Evolutionary conservation across 2,329 filamentous ascomycete species (phyloP).

Genomic region (Juglanconis oblonga): DNA sequence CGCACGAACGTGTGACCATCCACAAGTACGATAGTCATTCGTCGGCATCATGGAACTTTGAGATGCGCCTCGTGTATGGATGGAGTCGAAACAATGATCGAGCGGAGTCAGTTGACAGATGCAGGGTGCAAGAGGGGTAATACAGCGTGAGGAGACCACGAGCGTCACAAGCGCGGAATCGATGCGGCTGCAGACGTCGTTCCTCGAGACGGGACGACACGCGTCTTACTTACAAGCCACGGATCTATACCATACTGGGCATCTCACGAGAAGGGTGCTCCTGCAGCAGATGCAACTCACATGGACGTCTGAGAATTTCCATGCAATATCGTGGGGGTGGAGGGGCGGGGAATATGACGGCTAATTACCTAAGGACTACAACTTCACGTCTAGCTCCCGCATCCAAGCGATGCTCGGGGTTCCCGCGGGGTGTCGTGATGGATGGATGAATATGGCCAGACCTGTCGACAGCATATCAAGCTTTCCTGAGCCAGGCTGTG

Average conservation of each 20-base stretch:
- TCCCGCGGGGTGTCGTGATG: not conserved
- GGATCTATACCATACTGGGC: not conserved
- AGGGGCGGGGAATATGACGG: not conserved
- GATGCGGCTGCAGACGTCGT: not conserved
- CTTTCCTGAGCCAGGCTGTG: not conserved
- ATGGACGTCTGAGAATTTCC: not conserved
- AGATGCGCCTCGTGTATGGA: not conserved
- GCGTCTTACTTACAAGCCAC: not conserved
- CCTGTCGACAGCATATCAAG: not conserved
- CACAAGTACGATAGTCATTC: not conserved
- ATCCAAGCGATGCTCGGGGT: not conserved
- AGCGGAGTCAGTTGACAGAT: not conserved
- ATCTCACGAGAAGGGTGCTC: not conserved
- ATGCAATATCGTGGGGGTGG: not conserved
- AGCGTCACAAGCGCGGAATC: not conserved
- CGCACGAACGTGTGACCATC: not conserved
- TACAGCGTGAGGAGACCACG: constrained; percentile 3
- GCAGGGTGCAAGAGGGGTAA: constrained; percentile 5
- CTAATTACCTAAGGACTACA: constrained; percentile 7
- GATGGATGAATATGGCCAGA: not conserved
- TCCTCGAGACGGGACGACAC: not conserved
- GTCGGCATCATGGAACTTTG: not conserved
- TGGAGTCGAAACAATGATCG: not conserved
- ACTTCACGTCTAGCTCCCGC: constrained; percentile 2
- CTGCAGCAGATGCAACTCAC: not conserved